Conservation (phyloP, 345 rosid genomes). For the Syzygium grande region DNA sequence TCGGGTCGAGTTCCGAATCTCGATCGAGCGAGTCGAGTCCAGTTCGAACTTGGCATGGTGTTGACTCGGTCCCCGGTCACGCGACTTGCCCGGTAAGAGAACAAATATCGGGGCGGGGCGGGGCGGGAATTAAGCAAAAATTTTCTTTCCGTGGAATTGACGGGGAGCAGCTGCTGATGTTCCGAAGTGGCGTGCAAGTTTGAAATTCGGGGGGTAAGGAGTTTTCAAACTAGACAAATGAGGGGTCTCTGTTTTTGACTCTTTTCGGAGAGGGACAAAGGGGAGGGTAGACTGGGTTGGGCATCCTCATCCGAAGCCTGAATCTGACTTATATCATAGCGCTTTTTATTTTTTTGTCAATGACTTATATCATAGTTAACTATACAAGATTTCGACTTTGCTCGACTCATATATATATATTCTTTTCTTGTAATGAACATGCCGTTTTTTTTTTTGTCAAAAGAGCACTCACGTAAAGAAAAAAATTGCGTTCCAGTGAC, state of each 20-base stretch:
- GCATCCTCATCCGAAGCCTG: background rate
- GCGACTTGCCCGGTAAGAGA: background rate
- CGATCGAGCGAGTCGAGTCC: background rate
- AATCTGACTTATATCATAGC: background rate
- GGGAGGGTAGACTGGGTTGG: background rate
- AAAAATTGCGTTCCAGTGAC: background rate
- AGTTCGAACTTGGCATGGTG: background rate
- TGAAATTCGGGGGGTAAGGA: background rate
- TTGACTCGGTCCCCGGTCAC: background rate
- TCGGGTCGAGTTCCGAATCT: background rate
- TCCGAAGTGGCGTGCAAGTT: background rate
- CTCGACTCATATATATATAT: background rate
- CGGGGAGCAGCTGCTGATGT: background rate
- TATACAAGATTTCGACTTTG: background rate
- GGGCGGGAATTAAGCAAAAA: background rate
- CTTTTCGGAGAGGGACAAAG: background rate
- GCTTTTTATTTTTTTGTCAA: too few species aligned
- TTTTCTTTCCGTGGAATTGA: background rate
- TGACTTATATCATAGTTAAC: background rate
- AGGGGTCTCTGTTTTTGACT: background rate
- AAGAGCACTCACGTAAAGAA: background rate
- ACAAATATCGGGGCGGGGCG: background rate
- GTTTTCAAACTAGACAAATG: background rate
- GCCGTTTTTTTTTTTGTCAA: too few species aligned
- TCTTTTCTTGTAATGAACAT: too few species aligned